A percentile compares a stretch with the other conserved stretches of the same genome.
Conservation (phyloP, 1,139 yeast genomes). For the Candida labiduridarum region DNA sequence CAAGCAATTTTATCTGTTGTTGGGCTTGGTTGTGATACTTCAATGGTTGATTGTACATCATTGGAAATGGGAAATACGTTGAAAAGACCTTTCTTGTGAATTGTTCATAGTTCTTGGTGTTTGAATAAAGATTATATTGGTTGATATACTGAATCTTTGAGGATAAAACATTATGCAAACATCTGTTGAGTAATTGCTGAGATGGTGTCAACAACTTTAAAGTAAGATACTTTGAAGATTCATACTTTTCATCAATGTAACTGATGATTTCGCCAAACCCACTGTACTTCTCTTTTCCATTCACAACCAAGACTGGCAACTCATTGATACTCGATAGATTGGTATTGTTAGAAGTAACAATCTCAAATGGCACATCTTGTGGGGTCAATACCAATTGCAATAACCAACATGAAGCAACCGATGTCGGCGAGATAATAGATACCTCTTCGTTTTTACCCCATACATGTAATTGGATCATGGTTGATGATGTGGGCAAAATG, state of each 20-base stretch:
- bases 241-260: conserved; percentile 25
- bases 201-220: conserved; percentile 12
- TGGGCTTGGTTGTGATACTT: conserved; percentile 53
- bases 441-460: conserved; percentile 52
- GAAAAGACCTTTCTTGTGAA: conserved; percentile 65
- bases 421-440: conserved; percentile 44
- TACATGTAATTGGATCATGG: conserved; percentile 48
- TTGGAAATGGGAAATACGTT: conserved; percentile 71
- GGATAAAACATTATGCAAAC: conserved; percentile 33
- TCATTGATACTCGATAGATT: conserved; percentile 52
- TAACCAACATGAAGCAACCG: conserved; percentile 42
- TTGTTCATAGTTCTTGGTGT: conserved; percentile 63
- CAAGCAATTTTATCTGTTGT: conserved; percentile 42
- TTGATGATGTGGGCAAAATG: background rate
- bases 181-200: conserved; percentile 26
- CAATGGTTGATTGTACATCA: conserved; percentile 80
- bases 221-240: background rate
- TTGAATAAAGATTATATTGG: conserved; percentile 62
- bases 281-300: conserved; percentile 30
- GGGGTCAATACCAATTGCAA: conserved; percentile 16
- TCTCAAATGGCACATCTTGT: conserved; percentile 23
- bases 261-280: conserved; percentile 54
- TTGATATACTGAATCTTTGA: conserved; percentile 52
- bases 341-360: conserved; percentile 62
- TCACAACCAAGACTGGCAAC: conserved; percentile 56